Evolutionary conservation across 2,329 filamentous ascomycete species (phyloP).

Genomic region (Stagonosporopsis rhizophila): DNA sequence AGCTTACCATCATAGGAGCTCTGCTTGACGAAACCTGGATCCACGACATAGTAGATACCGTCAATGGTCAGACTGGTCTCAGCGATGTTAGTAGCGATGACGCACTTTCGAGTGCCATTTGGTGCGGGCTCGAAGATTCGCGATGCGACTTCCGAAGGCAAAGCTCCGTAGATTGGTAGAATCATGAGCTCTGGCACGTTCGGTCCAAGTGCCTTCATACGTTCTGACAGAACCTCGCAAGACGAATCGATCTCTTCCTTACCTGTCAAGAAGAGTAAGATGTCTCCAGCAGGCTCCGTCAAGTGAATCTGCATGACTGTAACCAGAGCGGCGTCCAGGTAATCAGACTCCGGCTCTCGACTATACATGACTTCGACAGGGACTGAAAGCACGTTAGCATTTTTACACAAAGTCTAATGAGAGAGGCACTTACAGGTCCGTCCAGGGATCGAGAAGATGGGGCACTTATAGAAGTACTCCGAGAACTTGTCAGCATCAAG

Average conservation of each 20-base stretch:
- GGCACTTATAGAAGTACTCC: slow-evolving; percentile 92
- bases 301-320: slow-evolving; percentile 99
- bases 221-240: slow-evolving; percentile 89
- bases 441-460: slow-evolving; percentile 95
- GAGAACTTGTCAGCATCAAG: slow-evolving; percentile 98
- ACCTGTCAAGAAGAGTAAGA: slow-evolving; percentile 94
- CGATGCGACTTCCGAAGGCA: slow-evolving; percentile 93
- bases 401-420: no score
- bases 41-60: slow-evolving; percentile 95
- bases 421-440: slow-evolving; percentile 67
- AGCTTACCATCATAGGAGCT: slow-evolving; percentile 97
- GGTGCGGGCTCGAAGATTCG: slow-evolving; percentile 94
- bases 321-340: slow-evolving; percentile 89
- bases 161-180: slow-evolving; percentile 91
- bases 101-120: slow-evolving; percentile 84
- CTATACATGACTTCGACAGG: slow-evolving; percentile 97
- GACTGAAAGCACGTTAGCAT: slow-evolving; percentile 42
- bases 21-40: slow-evolving; percentile 97
- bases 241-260: slow-evolving; percentile 97
- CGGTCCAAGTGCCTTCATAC: slow-evolving; percentile 94
- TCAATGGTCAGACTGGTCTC: slow-evolving; percentile 99
- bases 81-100: slow-evolving; percentile 98
- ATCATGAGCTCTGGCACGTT: slow-evolving; percentile 91
- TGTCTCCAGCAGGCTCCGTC: slow-evolving; percentile 89
- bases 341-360: slow-evolving; percentile 92